Base-by-base conservation (phyloP, 768 basidiomycete genomes). In the Cystofilobasidium capitatum region DNA sequence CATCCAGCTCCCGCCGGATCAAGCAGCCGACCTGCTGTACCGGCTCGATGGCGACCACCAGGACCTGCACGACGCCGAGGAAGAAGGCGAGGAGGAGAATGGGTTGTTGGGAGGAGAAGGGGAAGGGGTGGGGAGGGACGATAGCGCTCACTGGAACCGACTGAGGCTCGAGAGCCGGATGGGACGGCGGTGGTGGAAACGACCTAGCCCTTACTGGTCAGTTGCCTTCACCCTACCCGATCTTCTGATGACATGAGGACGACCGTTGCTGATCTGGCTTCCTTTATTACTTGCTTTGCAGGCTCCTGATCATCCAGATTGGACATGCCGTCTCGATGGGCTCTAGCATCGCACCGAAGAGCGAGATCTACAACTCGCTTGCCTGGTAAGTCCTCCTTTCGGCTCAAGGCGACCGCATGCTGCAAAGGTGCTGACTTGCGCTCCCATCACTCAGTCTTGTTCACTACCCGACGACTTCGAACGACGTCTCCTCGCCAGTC, bases 381-480 rank as follows among this genome's bases (percentile, higher is more conserved):
- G 49, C 66, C 17, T 55, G 47, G 47, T 51, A 22, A 59, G 45
- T 36, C 20, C 9, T 45, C 35, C 51, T n/a, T 8, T 55, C 31
- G 26, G 1, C 51, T 6, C 4, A n/a, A 2, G 6, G 26, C n/a
- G 49, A 7, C 49, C n/a, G 7, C 8, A 6, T n/a, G 26, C 49
- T 26, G 49, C n/a, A n/a, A n/a, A n/a, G n/a, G n/a, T n/a, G 16
- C n/a, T 51, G 49, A 51, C 7, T 29, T 20, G 49, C 26, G 26
- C n/a, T 51, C 24, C 40, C 20, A 10, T 42, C n/a, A 20, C 40
- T 29, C 42, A 62, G 68, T 45, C 37, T 69, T 29, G 22, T 63
- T 17, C 68, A 69, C 63, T 69, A 69, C 44, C 68, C 68, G 1
- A 26, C 62, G 35, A 60, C 68, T 3, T 59, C 62, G 1, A 44